Evolutionary conservation across 208 protist species (phyloP).

Genomic region (Trypanosoma lewisi): DNA sequence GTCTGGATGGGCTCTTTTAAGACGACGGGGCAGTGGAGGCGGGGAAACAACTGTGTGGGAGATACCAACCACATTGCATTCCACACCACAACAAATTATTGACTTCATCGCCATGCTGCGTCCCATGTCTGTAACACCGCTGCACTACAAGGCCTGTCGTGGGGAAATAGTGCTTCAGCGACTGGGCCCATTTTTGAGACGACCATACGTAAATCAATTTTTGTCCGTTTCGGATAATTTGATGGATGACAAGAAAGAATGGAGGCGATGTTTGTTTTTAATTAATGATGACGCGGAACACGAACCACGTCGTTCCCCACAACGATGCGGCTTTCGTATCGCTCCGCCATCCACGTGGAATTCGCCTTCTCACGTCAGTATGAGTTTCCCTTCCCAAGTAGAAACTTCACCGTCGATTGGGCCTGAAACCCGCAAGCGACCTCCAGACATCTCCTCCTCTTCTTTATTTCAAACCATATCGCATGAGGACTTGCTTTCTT

Average conservation of each 20-base stretch:
- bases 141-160: conserved; percentile 59
- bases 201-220: conserved; percentile 40
- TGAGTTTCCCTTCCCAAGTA: not conserved
- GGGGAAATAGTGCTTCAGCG: conserved; percentile 44
- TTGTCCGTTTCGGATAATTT: conserved; percentile 4
- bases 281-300: not conserved
- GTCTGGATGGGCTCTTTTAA: conserved; percentile 66
- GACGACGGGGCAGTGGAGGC: conserved; percentile 12
- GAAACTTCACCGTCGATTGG: not conserved
- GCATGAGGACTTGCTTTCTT: not conserved
- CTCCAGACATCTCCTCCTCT: not conserved
- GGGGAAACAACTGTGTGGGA: conserved; percentile 42
- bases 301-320: not conserved
- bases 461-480: not conserved
- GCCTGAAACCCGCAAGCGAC: not conserved
- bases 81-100: conserved; percentile 65
- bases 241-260: not conserved
- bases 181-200: conserved; percentile 52
- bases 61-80: conserved; percentile 69
- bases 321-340: not conserved
- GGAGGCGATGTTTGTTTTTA: not conserved
- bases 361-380: not conserved
- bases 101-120: conserved; percentile 63
- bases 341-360: not conserved
- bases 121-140: conserved; percentile 56